Base-by-base conservation (phyloP, 805 yeast species). In the Yarrowia hollandica region DNA sequence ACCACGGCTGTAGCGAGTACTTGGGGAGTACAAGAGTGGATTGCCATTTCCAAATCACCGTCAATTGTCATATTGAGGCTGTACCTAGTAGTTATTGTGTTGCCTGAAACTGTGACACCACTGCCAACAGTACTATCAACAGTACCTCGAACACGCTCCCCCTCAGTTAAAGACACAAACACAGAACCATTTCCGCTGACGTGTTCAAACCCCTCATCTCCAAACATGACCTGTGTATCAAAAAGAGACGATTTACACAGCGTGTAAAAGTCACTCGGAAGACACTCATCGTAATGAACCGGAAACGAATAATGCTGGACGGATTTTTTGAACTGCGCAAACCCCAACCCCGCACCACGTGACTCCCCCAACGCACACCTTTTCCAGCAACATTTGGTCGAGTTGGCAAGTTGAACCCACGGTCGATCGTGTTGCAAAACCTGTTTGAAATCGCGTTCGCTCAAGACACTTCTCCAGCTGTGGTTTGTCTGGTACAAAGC, bases 361-460 rank as follows among this genome's bases (percentile, higher is more conserved):
- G 54, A 28, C 37, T 12, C 23, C 4, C 7, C 50, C 5, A 44
- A 19, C 19, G 54, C 54, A 5, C 54, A 44, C 8, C 11, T 8
- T 12, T 30, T 44, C 54, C 54, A 44, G 37, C 54, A 44, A 35
- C 52, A 44, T 5, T n/a, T 18, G 4, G 15, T 30, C 54, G 54
- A 44, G 54, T 44, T 44, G 15, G 28, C 28, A 14, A 44, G 37
- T n/a, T 44, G 54, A 11, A 44, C 25, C 54, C 54, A 44, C 8
- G 54, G 54, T 5, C 26, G 18, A 12, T 44, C 54, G 14, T 44
- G 54, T 44, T 44, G 54, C 19, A 44, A 21, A 16, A 44, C 54
- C 25, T 44, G 54, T 21, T 44, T 44, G 37, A 44, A 44, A 21
- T 44, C 54, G 1, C 54, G 54, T 15, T 44, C 54, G 8, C 26